Base-by-base conservation (phyloP, 768 basidiomycete species). In the Tylopilus sp. region DNA sequence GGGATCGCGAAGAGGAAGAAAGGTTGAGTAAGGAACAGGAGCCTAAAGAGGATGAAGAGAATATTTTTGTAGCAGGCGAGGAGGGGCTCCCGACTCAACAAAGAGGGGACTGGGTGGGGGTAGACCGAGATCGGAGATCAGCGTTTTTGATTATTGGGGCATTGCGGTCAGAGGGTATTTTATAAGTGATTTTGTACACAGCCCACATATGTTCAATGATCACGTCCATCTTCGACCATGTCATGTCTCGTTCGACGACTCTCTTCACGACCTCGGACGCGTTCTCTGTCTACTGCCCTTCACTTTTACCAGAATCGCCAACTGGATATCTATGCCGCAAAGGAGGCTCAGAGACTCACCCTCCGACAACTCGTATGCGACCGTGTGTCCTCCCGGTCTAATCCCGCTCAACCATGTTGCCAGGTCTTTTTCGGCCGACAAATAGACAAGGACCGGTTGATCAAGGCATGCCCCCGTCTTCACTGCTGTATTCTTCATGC, bases 381-480 rank as follows among this genome's bases (percentile, higher is more conserved):
- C 51, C 18, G 48, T 50, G 45, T 50, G 50, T 42, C 1, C 40
- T 17, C 0, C 26, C 22, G 28, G 6, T 47, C 26, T 33, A 0
- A 23, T n/a, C 40, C 11, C n/a, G 39, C 42, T 59, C 44, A 55
- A 50, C 8, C 38, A 23, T 20, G 25, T 55, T 48, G 35, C 10
- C 18, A 93, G 91, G 83, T 91, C 15, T 93, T 88, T 67, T 92
- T 84, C 61, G 91, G 91, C n/a, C 82, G 88, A 30, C 80, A 81
- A 40, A 90, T 92, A 80, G 84, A 83, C 57, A 76, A 83, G 55
- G 86, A 89, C 49, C 78, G 89, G 21, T 71, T 93, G 31, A 79
- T 92, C 63, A 89, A 86, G 75, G 90, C 80, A 59, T 33, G 73
- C 44, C 17, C 46, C 28, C 12, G n/a, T 28, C 20, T 44, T 44